Evolutionary conservation across 1,139 yeast species (phyloP).

Genomic region (Candida sp.): DNA sequence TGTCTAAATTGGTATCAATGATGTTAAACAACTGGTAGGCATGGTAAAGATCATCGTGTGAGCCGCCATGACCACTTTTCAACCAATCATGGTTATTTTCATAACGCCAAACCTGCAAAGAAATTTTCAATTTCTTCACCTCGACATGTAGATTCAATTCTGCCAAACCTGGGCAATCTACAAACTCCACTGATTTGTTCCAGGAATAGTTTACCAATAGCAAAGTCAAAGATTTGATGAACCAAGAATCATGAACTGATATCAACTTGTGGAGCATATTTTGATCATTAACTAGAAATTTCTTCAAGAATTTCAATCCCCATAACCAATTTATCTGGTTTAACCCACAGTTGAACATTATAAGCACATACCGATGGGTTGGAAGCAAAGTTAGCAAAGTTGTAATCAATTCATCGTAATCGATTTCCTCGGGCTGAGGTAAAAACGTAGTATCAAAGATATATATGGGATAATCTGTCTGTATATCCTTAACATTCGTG

Average conservation of each 20-base stretch:
- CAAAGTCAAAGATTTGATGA: slow-evolving; percentile 77
- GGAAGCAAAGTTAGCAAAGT: slow-evolving; percentile 48
- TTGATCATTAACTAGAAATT: slow-evolving; percentile 49
- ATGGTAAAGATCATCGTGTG: slow-evolving; percentile 17
- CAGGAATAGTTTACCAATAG: slow-evolving; percentile 52
- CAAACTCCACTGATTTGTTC: not conserved
- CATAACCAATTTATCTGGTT: slow-evolving; percentile 69
- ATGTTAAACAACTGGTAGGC: slow-evolving; percentile 50
- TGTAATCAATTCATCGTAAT: slow-evolving; percentile 39
- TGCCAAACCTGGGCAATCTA: slow-evolving; percentile 50
- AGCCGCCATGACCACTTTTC: not conserved
- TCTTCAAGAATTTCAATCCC: slow-evolving; percentile 72
- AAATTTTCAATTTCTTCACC: slow-evolving; percentile 72
- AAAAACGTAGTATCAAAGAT: slow-evolving; percentile 76
- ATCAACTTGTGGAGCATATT: slow-evolving; percentile 59
- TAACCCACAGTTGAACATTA: slow-evolving; percentile 80
- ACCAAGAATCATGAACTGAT: slow-evolving; percentile 91
- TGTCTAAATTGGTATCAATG: slow-evolving; percentile 38
- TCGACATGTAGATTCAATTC: slow-evolving; percentile 66
- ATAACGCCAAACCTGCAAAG: slow-evolving; percentile 64
- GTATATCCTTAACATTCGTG: slow-evolving; percentile 57
- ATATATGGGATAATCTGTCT: slow-evolving; percentile 60
- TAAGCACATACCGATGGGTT: slow-evolving; percentile 53
- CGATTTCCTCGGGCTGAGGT: slow-evolving; percentile 50
- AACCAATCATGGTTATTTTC: slow-evolving; percentile 16